Evolutionary conservation across 2,329 filamentous ascomycete genomes (phyloP).

Genomic region (Simplicillium sp.): DNA sequence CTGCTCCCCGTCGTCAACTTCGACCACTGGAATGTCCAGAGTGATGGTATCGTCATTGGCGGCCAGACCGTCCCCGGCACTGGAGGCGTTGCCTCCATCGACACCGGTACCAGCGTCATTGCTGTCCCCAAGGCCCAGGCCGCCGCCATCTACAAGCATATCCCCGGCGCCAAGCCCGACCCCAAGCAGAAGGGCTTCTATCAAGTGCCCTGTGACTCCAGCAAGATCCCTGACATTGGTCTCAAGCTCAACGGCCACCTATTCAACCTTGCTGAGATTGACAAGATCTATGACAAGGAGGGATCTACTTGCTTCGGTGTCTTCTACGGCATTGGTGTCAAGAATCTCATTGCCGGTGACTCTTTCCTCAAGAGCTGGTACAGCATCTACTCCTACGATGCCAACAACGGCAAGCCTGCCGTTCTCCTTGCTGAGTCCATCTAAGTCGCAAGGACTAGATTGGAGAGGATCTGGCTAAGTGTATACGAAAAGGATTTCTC

Average conservation of each 20-base stretch:
- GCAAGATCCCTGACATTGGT: not conserved
- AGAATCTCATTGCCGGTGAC: not conserved
- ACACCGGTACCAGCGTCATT: not conserved
- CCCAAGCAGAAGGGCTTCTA: not conserved
- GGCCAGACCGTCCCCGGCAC: not conserved
- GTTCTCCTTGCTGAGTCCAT: not conserved
- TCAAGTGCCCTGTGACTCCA: not conserved
- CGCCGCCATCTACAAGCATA: not conserved
- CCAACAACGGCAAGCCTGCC: not conserved
- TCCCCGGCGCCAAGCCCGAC: not conserved
- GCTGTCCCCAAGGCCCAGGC: not conserved
- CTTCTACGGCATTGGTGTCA: not conserved
- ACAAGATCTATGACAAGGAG: not conserved
- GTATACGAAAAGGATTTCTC: too few species aligned
- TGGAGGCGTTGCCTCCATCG: not conserved
- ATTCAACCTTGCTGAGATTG: not conserved
- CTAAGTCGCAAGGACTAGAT: too few species aligned
- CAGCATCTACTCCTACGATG: not conserved
- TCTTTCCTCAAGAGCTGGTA: not conserved
- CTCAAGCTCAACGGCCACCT: not conserved
- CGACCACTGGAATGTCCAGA: not conserved
- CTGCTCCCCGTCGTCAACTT: not conserved
- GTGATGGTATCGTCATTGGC: not conserved
- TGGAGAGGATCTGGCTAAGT: too few species aligned
- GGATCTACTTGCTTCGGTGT: not conserved